Conservation (phyloP, 1,284 basidiomycete species). For the Taiwanofungus camphoratus region DNA sequence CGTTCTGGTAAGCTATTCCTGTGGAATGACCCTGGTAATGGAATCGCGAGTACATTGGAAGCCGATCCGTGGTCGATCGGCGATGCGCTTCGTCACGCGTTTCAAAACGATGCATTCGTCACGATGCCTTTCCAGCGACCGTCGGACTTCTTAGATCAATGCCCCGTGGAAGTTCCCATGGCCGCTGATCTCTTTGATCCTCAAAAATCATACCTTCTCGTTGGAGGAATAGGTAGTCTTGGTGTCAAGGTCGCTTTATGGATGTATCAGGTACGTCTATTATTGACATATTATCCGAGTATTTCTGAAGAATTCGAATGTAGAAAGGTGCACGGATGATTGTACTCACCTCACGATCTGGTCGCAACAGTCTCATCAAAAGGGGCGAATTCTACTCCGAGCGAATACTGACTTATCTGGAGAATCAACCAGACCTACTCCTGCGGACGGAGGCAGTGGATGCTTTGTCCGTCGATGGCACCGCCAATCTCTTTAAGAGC, state of each 20-base stretch:
- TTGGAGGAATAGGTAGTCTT: slow-evolving; percentile 21
- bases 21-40: slow-evolving; percentile 11
- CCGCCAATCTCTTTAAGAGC: slow-evolving; percentile 16
- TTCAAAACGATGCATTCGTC: not conserved
- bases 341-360: slow-evolving; percentile 34
- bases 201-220: slow-evolving; percentile 18
- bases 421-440: slow-evolving; percentile 23
- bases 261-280: slow-evolving; percentile 36
- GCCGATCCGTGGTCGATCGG: slow-evolving; percentile 12
- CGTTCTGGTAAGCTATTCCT: slow-evolving; percentile 6
- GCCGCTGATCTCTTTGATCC: slow-evolving; percentile 7
- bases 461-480: slow-evolving; percentile 21
- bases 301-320: not conserved
- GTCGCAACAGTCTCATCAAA: slow-evolving; percentile 18
- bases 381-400: slow-evolving; percentile 19
- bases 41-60: slow-evolving; percentile 5
- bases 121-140: not conserved
- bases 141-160: not conserved
- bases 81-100: slow-evolving; percentile 7
- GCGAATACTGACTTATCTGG: slow-evolving; percentile 28
- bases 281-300: too few species aligned
- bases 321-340: slow-evolving; percentile 35
- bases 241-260: slow-evolving; percentile 33
- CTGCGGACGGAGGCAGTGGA: slow-evolving; percentile 27
- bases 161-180: not conserved